These are phyloP conservation scores for Microdochium paspali DNA, from an alignment of 2,329 filamentous ascomycete genomes.

Conservation along the genomic window DNA sequence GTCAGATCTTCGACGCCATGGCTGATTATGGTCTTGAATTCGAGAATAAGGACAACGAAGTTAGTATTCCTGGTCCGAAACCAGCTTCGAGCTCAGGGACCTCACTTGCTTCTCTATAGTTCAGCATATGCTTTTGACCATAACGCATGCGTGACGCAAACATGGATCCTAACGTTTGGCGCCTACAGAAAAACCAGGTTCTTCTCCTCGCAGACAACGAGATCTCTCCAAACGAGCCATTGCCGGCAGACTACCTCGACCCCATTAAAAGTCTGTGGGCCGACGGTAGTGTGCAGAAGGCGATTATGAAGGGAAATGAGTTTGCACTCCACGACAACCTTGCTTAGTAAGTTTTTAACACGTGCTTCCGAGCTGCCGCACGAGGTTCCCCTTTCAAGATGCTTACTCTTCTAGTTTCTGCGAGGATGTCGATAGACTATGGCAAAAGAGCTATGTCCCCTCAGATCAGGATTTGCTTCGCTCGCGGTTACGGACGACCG, in stretches of 20 bases:
- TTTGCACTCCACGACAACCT: constrained; percentile 95
- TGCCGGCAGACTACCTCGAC: constrained; percentile 68
- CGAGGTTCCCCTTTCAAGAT: constrained; percentile 3
- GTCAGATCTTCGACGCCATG: constrained; percentile 87
- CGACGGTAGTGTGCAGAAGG: constrained; percentile 73
- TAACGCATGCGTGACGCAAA: too few species aligned
- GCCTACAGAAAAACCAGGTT: constrained; percentile 61
- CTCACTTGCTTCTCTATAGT: too few species aligned
- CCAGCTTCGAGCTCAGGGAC: too few species aligned
- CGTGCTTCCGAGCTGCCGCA: constrained; percentile 1
- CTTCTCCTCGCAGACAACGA: constrained; percentile 73
- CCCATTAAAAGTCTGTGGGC: constrained; percentile 80
- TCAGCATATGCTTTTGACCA: background rate
- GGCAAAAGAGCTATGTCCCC: constrained; percentile 71
- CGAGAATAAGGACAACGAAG: constrained; percentile 69
- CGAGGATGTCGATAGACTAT: constrained; percentile 65
- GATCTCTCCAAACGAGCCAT: constrained; percentile 69
- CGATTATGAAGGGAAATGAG: constrained; percentile 91
- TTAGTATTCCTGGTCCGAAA: constrained; percentile 40
- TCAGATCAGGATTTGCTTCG: constrained; percentile 92
- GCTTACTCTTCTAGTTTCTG: constrained; percentile 59
- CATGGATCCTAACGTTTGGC: too few species aligned
- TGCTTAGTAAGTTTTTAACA: constrained; percentile 68
- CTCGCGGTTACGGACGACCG: constrained; percentile 82
- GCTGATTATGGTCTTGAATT: constrained; percentile 72